Evolutionary conservation across 768 basidiomycete species (phyloP).

Genomic region (Lentinula boryana): DNA sequence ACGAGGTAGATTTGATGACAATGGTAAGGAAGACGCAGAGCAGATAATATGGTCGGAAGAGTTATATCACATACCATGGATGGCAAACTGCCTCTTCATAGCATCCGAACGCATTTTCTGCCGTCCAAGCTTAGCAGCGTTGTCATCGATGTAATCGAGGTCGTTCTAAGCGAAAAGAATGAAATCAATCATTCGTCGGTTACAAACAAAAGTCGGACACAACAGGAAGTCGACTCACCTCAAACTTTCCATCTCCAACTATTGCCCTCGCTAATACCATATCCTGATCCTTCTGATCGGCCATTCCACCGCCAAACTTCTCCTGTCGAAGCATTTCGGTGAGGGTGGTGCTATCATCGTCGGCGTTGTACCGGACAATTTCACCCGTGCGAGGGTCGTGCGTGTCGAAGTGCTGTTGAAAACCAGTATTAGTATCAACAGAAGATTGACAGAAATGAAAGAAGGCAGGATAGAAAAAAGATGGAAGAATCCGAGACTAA

Average conservation of each 20-base stretch:
- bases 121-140: conserved; percentile 86
- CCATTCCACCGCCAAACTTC: conserved; percentile 79
- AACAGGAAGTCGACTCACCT: conserved; percentile 38
- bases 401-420: conserved; percentile 62
- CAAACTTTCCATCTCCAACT: conserved; percentile 81
- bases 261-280: conserved; percentile 85
- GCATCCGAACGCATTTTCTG: conserved; percentile 96
- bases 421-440: background rate
- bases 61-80: conserved; percentile 58
- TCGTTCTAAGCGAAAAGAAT: conserved; percentile 48
- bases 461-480: background rate
- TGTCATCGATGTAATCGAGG: conserved; percentile 94
- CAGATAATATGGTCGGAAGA: background rate
- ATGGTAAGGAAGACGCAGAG: background rate
- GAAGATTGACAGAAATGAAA: background rate
- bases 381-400: conserved; percentile 90
- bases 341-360: conserved; percentile 82
- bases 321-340: conserved; percentile 94
- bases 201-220: no score
- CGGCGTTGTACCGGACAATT: conserved; percentile 80
- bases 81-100: conserved; percentile 95
- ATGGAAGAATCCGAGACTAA: conserved; percentile 12
- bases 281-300: conserved; percentile 90
- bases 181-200: no score
- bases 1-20: no score